Evolutionary conservation across 1,284 basidiomycete genomes (phyloP), one percentile per base, ranked within the genome.

Genomic region (Mycena citricolor): DNA sequence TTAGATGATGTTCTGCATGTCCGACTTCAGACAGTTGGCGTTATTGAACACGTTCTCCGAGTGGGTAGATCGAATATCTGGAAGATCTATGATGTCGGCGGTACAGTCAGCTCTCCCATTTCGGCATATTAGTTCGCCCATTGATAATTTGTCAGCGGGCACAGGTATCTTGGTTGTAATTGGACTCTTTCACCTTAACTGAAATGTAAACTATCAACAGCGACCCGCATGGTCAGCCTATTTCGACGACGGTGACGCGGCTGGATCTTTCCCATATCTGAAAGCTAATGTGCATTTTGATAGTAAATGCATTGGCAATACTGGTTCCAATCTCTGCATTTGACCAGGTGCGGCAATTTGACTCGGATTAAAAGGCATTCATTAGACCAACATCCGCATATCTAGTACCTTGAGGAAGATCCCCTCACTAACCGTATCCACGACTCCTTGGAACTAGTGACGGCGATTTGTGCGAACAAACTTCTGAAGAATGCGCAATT

Each of bases 251-350:
- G 86, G 85, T 83, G 61, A 59, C 74, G 66, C 23, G 17, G 26
- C 17, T 25, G 32, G n/a, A n/a, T 33, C 16, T 39, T 48, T 33
- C 29, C 31, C 23, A 14, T 35, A 21, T 30, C 24, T 26, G 31
- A 14, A 32, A 24, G 44, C 38, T 49, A 31, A 39, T 37, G 42
- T 44, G 42, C 23, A 19, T 47, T 33, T 42, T 44, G 16, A 47
- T 56, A 84, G 81, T 83, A 6, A 83, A 79, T 38, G 83, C 83
- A 17, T 80, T 86, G 57, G 85, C 86, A 58, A 86, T 86, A 59
- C 65, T 86, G 40, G 86, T 86, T 39, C 87, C 86, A 26, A 83
- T 90, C 54, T 86, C 84, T 56, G 86, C 87, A 31, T 90, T 86
- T 58, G 86, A 90, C 69, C 86, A 87, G 77, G 85, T 80, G n/a